Conservation (phyloP, 2,329 filamentous ascomycete genomes). For the Chaetothyriales sp. region DNA sequence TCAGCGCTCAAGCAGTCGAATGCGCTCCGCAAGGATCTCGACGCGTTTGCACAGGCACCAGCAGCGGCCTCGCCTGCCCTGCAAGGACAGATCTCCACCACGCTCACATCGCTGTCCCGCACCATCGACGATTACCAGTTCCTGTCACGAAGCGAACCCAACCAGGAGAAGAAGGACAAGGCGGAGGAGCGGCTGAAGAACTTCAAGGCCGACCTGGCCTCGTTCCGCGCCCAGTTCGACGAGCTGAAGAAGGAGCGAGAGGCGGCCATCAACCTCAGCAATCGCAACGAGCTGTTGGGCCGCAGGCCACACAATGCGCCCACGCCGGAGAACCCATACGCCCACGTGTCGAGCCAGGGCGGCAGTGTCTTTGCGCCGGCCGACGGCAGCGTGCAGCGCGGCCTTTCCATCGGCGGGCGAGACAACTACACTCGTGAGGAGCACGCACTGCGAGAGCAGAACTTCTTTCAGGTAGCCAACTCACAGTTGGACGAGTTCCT, state of each 20-base stretch:
- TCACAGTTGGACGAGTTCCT: conserved; percentile 86
- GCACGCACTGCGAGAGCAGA: conserved; percentile 79
- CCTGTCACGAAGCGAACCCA: conserved; percentile 76
- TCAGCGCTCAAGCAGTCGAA: conserved; percentile 74
- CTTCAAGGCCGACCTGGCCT: conserved; percentile 69
- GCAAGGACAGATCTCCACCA: conserved; percentile 62
- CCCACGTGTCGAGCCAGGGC: conserved; percentile 40
- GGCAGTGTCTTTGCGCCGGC: conserved; percentile 30
- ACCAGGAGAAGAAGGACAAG: conserved; percentile 82
- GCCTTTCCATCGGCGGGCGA: conserved; percentile 31
- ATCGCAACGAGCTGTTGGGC: conserved; percentile 71
- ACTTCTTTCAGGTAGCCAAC: conserved; percentile 71
- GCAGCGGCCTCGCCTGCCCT: conserved; percentile 47
- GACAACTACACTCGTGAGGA: conserved; percentile 56
- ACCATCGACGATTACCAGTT: conserved; percentile 85
- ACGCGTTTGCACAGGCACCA: conserved; percentile 49
- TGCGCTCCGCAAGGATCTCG: conserved; percentile 62
- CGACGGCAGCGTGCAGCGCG: conserved; percentile 21
- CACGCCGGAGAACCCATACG: conserved; percentile 91
- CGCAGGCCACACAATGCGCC: conserved; percentile 62
- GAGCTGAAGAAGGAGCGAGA: conserved; percentile 64
- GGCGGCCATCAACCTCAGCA: conserved; percentile 53
- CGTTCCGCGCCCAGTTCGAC: conserved; percentile 67
- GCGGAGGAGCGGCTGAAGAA: conserved; percentile 72
- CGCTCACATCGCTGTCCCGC: conserved; percentile 68